phyloP scores from a whole-genome alignment of 371 early-diverging fungal species.

The Entomophthora muscae region DNA sequence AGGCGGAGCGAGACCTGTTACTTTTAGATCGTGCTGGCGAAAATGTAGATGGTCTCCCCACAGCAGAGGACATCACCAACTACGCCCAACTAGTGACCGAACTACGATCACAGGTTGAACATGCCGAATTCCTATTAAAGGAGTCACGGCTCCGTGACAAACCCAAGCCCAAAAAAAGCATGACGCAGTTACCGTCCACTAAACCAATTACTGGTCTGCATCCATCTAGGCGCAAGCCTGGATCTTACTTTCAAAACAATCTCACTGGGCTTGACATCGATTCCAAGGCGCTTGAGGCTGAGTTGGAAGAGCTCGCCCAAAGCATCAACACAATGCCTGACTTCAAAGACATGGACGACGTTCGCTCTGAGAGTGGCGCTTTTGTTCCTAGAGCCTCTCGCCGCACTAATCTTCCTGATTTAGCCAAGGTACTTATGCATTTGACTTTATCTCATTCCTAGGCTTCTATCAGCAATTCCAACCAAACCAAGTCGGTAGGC shows the following conservation, averaged over 20 bases:
- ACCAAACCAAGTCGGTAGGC: neutral
- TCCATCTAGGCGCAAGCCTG: neutral
- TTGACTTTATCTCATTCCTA: neutral
- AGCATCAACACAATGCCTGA: conserved; percentile 1
- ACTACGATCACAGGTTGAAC: neutral
- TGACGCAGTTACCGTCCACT: neutral
- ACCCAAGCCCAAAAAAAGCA: neutral
- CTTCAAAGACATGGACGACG: neutral
- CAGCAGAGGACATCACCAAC: neutral
- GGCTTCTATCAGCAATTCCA: neutral
- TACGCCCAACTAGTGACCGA: conserved; percentile 1
- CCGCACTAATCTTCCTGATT: neutral
- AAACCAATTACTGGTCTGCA: neutral
- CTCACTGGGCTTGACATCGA: neutral
- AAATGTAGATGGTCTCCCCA: neutral
- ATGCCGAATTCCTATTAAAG: neutral
- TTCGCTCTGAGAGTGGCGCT: neutral
- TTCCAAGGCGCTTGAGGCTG: conserved; percentile 3
- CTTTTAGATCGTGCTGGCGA: neutral
- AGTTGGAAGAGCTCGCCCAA: conserved; percentile 1
- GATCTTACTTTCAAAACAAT: neutral
- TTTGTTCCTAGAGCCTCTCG: neutral
- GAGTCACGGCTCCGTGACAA: neutral
- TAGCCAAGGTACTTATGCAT: neutral
- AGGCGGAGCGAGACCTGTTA: conserved; percentile 4